Percentiles rank a stretch among this genome's conserved stretches.
These are phyloP conservation scores for Suaeda aralocaspica DNA, from an alignment of 148 eudicot genomes.

Conservation along the genomic window DNA sequence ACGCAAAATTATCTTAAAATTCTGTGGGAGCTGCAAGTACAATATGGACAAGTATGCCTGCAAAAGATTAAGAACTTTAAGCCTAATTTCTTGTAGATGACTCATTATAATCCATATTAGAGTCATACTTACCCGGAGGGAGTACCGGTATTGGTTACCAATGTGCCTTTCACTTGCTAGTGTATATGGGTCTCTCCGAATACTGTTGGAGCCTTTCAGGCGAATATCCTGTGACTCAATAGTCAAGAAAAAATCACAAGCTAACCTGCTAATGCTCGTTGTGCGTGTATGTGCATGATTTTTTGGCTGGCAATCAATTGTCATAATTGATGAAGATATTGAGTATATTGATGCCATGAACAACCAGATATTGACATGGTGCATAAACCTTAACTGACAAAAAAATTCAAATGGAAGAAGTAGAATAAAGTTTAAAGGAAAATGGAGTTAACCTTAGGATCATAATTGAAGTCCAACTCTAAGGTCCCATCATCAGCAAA, in stretches of 20 bases:
- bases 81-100: not conserved
- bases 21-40: conserved; percentile 68
- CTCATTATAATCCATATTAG: conserved; percentile 12
- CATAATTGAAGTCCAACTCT: conserved; percentile 79
- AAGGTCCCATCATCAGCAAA: conserved; percentile 49
- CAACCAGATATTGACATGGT: no score
- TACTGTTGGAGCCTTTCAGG: conserved; percentile 27
- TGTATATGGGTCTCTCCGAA: conserved; percentile 19
- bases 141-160: conserved; percentile 57
- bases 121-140: conserved; percentile 73
- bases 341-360: no score
- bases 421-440: not conserved
- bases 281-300: no score
- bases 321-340: no score
- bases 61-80: conserved; percentile 16
- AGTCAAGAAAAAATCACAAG: conserved; percentile 11
- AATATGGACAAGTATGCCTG: conserved; percentile 87
- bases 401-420: no score
- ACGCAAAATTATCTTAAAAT: conserved; percentile 61
- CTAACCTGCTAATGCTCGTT: no score
- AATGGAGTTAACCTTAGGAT: conserved; percentile 54
- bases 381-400: no score
- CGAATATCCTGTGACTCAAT: conserved; percentile 60
- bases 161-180: conserved; percentile 53
- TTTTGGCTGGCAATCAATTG: no score